Base-by-base conservation (phyloP, 2,329 filamentous ascomycete genomes). In the Verticillium longisporum region DNA sequence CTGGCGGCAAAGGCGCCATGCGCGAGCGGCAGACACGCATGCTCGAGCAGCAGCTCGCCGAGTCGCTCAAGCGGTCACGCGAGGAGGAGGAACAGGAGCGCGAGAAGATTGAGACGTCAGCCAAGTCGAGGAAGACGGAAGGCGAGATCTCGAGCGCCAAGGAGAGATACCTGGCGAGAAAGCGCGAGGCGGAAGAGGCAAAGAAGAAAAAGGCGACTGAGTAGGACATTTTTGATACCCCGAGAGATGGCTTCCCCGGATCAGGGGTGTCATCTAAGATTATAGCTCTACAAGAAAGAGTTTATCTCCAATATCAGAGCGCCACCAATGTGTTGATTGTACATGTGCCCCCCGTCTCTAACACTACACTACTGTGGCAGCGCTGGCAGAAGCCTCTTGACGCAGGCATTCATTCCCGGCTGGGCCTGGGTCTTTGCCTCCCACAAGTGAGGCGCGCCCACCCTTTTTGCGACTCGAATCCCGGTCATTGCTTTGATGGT, bases 41-140 rank as follows among this genome's bases (percentile, higher is more conserved):
- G 89, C 78, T 95, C 64, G 90, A 90, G 67, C 84, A 88, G 69
- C 91, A 95, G 73, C 79, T 95, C 15, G 89, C 88, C 68, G 83
- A 88, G 69, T 82, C 86, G 38, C 81, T 88, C 26, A 94, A 94
- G 77, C 80, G 90, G 59, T 84, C 86, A 50, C 77, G 88, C 11
- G 88, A 92, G 63, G 75, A 77, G 63, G 89, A 88, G 56, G 84
- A 88, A 61, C 86, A 90, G 68, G 83, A 85, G 66, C 77, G 77
- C 65, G 81, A 84, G 64, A 80, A 81, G 71, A 69, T 88, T 21
- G 87, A 91, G 73, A 81, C 86, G 61, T 83, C 84, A 14, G 78
- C 84, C 38, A 95, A 94, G 82, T 90, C 87, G 67, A 83, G 85
- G 68, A 95, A 95, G 82, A 94, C 90, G 1, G 85, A 87, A 57